Base-by-base conservation (phyloP, 2,329 filamentous ascomycete genomes). In the Orbilia ellipsospora region DNA sequence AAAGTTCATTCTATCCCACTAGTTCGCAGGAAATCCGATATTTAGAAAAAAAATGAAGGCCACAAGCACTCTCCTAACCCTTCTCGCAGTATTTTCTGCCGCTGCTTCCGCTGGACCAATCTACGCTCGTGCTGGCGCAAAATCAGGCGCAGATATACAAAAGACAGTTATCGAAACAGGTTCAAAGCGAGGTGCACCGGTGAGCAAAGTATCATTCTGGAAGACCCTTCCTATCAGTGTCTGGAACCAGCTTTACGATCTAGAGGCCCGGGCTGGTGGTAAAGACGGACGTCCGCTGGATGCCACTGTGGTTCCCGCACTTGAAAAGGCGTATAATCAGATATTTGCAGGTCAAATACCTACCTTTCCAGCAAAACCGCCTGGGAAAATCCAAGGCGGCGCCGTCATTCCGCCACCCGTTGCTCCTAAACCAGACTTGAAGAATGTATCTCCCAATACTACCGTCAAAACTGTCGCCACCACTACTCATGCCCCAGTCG, bases 211-310 rank as follows among this genome's bases (percentile, higher is more conserved):
- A 16, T 6, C 61, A n/a, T 69, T 69, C 23, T 54, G 56, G 36
- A 26, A 42, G 5, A 56, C 51, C n/a, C 57, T 69, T 15, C 65
- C 65, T 20, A 50, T 45, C n/a, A 26, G 16, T 2, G 48, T 42
- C 3, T 69, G 59, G 31, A 57, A 69, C 36, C 56, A 62, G 42
- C 48, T 69, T 18, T 60, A 48, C 56, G 13, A 61, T n/a, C 56
- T 69, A 1, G 48, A 69, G 50, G 18, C 40, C 10, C 56, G 57
- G 3, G 65, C 40, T 4, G 65, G 65, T 2, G 65, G 65, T 0
- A 31, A 31, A 13, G 26, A 61, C 48, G 65, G 65, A 1, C 56
- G 56, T 20, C 65, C 65, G 18, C 23, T 69, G 18, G 48, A 69
- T 16, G 42, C 56, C 4, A 40, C 61, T 15, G 13, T 69, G 12